Evolutionary conservation across 805 yeast species (phyloP).

Genomic region (Yamadazyma akitaensis): DNA sequence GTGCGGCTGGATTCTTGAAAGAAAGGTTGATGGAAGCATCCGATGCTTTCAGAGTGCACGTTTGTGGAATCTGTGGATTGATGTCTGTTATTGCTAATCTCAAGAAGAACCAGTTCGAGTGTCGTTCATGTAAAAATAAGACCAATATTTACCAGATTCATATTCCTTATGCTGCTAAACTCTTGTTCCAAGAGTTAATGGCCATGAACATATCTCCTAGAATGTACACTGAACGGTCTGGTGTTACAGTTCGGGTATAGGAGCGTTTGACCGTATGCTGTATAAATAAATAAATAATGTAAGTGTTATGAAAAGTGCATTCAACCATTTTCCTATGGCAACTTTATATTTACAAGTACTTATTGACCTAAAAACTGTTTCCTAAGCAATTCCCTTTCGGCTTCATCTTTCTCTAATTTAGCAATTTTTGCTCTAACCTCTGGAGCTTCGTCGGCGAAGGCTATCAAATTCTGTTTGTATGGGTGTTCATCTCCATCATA

Average conservation of each 20-base stretch:
- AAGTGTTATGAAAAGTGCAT: background rate
- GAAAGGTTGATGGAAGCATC: constrained; percentile 99
- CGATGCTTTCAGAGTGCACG: constrained; percentile 96
- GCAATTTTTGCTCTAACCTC: constrained; percentile 44
- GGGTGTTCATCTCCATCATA: constrained; percentile 90
- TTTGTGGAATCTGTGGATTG: constrained; percentile 97
- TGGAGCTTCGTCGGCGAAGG: constrained; percentile 76
- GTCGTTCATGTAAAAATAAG: constrained; percentile 97
- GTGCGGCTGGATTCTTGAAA: constrained; percentile 97
- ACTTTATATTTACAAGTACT: constrained; percentile 2
- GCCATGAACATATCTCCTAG: constrained; percentile 99
- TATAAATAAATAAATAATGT: constrained; percentile 1
- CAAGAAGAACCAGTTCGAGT: constrained; percentile 96
- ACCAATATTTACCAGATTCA: constrained; percentile 97
- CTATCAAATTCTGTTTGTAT: constrained; percentile 75
- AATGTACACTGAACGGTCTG: constrained; percentile 89
- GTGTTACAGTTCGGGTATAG: constrained; percentile 39
- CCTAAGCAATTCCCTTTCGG: constrained; percentile 30
- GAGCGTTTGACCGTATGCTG: background rate
- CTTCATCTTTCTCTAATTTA: constrained; percentile 35
- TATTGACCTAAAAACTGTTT: constrained; percentile 28
- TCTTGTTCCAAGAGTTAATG: constrained; percentile 98
- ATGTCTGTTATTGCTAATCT: constrained; percentile 97
- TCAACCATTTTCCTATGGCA: background rate
- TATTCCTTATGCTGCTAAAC: constrained; percentile 97